Conservation (phyloP, 2,329 filamentous ascomycete genomes). For the Fusarium metavorans region DNA sequence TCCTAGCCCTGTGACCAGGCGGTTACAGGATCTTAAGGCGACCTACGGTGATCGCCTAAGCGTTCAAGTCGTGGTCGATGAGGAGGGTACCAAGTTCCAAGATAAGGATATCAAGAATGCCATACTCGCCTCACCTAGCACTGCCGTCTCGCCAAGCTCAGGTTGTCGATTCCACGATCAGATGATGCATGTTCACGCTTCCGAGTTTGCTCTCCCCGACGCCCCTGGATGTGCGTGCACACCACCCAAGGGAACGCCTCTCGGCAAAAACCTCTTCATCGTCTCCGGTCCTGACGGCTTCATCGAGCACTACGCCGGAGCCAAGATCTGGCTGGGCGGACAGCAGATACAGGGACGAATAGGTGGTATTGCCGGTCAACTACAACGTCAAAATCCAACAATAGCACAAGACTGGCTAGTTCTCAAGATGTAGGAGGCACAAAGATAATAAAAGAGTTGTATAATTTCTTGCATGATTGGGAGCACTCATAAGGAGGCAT, state of each 20-base stretch:
- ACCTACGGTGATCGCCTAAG: conserved; percentile 67
- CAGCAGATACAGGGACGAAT: conserved; percentile 80
- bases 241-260: conserved; percentile 28
- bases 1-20: conserved; percentile 66
- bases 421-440: conserved; percentile 60
- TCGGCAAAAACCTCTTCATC: conserved; percentile 76
- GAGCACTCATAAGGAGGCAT: conserved; percentile 21
- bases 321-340: conserved; percentile 81
- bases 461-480: conserved; percentile 10
- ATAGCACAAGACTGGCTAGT: conserved; percentile 62
- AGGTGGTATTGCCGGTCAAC: conserved; percentile 72
- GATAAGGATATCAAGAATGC: conserved; percentile 59
- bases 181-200: conserved; percentile 44
- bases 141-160: conserved; percentile 9
- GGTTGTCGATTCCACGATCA: conserved; percentile 50
- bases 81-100: conserved; percentile 77
- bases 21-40: conserved; percentile 73
- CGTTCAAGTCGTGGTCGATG: conserved; percentile 85
- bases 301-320: conserved; percentile 81
- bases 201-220: conserved; percentile 48
- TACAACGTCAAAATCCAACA: conserved; percentile 62
- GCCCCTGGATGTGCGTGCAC: conserved; percentile 44
- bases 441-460: neutral
- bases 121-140: conserved; percentile 30
- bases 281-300: conserved; percentile 95